phyloP scores from a whole-genome alignment of 345 rosid genomes.

The Eucalyptus coolabah region DNA sequence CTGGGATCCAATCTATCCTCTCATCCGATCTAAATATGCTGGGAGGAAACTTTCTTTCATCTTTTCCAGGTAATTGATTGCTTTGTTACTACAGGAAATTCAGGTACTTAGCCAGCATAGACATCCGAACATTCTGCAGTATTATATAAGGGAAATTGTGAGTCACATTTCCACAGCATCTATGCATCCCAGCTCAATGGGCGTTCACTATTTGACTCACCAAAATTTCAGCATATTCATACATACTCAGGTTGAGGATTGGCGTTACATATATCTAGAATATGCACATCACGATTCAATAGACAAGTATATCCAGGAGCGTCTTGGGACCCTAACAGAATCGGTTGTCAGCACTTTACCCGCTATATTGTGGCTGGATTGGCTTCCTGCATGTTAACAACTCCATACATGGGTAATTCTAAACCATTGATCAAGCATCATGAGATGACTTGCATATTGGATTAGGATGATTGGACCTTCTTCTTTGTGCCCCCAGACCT shows the following conservation, averaged over 20 bases:
- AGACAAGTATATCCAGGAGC: not conserved
- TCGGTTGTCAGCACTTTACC: too few relatives aligned
- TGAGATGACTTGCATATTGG: too few relatives aligned
- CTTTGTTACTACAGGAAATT: not conserved
- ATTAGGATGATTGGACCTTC: too few relatives aligned
- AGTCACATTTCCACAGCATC: not conserved
- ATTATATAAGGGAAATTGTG: not conserved
- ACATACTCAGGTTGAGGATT: too few relatives aligned
- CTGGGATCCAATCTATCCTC: not conserved
- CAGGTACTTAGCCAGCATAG: too few relatives aligned
- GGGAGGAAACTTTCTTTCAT: not conserved
- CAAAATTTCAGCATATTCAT: not conserved
- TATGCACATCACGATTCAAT: too few relatives aligned
- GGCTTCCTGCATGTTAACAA: too few relatives aligned
- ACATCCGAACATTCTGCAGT: not conserved
- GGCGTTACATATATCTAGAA: too few relatives aligned
- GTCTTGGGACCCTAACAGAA: not conserved
- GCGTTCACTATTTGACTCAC: not conserved
- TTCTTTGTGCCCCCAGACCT: rapidly evolving
- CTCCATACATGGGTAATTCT: too few relatives aligned
- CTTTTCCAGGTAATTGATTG: not conserved
- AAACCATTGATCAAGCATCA: too few relatives aligned
- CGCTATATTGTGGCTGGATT: rapidly evolving
- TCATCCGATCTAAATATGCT: not conserved
- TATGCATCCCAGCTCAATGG: not conserved